A percentile compares a stretch with the other conserved stretches of the same genome.
These are phyloP conservation scores for Petasospora fabianii DNA, from an alignment of 1,139 yeast genomes.

Conservation along the genomic window DNA sequence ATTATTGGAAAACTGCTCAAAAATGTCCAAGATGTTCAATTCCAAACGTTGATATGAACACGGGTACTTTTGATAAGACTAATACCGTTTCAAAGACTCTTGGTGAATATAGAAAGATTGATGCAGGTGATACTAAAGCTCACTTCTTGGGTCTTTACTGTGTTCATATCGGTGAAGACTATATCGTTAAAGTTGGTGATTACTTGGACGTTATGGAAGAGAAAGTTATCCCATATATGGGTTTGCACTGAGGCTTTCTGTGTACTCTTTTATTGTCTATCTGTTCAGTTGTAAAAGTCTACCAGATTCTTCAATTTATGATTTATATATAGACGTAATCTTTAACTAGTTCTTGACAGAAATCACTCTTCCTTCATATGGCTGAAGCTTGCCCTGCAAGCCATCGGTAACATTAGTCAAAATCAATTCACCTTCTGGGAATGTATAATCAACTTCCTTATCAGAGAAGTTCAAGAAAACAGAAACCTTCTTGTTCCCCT, in stretches of 20 bases:
- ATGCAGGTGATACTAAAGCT: constrained; percentile 31
- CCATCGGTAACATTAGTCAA: constrained; percentile 9
- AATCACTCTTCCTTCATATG: constrained; percentile 14
- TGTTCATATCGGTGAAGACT: constrained; percentile 30
- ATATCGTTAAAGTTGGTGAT: constrained; percentile 31
- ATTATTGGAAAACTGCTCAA: constrained; percentile 26
- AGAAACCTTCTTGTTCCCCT: constrained; percentile 32
- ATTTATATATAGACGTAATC: background rate
- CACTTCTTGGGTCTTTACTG: constrained; percentile 39
- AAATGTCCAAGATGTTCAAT: constrained; percentile 37
- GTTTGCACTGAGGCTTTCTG: background rate
- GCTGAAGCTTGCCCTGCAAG: constrained; percentile 6
- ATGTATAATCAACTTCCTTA: constrained; percentile 26
- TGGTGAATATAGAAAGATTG: constrained; percentile 36
- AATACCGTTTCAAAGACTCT: constrained; percentile 34
- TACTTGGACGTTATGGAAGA: constrained; percentile 21
- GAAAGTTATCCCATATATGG: background rate
- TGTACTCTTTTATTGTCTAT: too few relatives aligned
- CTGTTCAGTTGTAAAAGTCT: too few relatives aligned
- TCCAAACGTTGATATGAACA: constrained; percentile 35
- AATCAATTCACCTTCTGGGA: constrained; percentile 28
- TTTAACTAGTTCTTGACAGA: background rate
- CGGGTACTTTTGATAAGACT: constrained; percentile 33
- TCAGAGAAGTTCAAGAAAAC: constrained; percentile 45
- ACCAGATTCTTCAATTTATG: background rate